A percentile compares a stretch with the other conserved stretches of the same genome.
These are phyloP conservation scores for Sarocladium oryzae DNA, from an alignment of 2,329 filamentous ascomycete genomes.

Conservation along the genomic window DNA sequence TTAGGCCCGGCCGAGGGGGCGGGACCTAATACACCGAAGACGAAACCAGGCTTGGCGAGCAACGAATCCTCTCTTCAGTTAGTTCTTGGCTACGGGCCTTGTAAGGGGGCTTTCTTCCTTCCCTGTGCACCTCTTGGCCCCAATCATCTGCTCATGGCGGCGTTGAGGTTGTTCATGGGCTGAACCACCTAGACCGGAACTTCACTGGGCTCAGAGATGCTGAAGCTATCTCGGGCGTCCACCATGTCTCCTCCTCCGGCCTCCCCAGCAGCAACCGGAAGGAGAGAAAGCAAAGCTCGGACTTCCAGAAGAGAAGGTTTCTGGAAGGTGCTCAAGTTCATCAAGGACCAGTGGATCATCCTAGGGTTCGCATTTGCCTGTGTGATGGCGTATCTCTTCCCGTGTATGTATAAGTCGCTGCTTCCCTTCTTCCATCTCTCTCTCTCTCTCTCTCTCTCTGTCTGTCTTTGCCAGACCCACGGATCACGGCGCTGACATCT, in stretches of 20 bases:
- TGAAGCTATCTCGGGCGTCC: too few species aligned
- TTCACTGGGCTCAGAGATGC: too few species aligned
- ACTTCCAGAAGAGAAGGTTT: not conserved
- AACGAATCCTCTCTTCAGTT: not conserved
- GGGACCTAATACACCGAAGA: not conserved
- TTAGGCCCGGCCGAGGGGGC: not conserved
- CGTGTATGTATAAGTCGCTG: slow-evolving; percentile 30
- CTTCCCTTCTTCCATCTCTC: not conserved
- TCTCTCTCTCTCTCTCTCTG: not conserved
- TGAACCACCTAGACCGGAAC: too few species aligned
- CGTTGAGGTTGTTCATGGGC: too few species aligned
- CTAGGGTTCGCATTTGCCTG: slow-evolving; percentile 51
- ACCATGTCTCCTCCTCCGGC: not conserved
- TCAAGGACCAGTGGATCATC: slow-evolving; percentile 58
- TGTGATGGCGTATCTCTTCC: slow-evolving; percentile 40
- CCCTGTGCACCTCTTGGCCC: too few species aligned
- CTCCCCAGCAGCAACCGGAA: slow-evolving; percentile 2
- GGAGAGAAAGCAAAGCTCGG: not conserved
- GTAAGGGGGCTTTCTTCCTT: too few species aligned
- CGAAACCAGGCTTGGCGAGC: not conserved
- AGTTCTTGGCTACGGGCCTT: too few species aligned
- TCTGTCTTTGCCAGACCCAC: too few species aligned
- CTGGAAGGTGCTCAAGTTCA: slow-evolving; percentile 21
- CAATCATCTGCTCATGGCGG: too few species aligned
- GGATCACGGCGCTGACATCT: too few species aligned